A percentile compares a stretch with the other conserved stretches of the same genome.
Conservation (phyloP, 139 green algal genomes). For the Haematococcus lacustris region DNA sequence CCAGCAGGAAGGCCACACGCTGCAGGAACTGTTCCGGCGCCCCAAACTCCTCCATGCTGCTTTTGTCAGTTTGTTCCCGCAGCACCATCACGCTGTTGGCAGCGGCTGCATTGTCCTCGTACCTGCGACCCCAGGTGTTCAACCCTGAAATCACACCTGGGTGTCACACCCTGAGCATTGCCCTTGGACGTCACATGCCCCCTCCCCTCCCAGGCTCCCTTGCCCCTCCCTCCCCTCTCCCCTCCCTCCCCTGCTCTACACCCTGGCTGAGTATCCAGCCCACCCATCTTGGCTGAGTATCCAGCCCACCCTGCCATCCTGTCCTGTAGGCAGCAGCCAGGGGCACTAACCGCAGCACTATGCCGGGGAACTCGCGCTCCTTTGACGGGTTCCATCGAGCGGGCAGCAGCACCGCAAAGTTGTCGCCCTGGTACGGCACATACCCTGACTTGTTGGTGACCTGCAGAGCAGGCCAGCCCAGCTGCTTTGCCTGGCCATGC, state of each 20-base stretch:
- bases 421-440: slow-evolving; percentile 86
- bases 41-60: slow-evolving; percentile 76
- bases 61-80: slow-evolving; percentile 61
- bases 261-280: too few species aligned
- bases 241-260: slow-evolving; percentile 25
- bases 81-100: slow-evolving; percentile 86
- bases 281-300: too few species aligned
- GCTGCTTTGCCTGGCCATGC: too few species aligned
- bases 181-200: background rate
- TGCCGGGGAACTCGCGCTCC: slow-evolving; percentile 77
- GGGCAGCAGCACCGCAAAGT: slow-evolving; percentile 86
- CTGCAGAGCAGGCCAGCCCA: too few species aligned
- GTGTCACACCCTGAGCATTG: background rate
- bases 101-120: slow-evolving; percentile 93
- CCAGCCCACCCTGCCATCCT: too few species aligned
- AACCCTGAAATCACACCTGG: background rate
- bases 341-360: slow-evolving; percentile 51
- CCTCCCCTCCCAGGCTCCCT: too few species aligned
- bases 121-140: slow-evolving; percentile 36
- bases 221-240: background rate
- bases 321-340: too few species aligned
- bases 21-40: slow-evolving; percentile 83
- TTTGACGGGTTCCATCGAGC: slow-evolving; percentile 93
- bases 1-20: slow-evolving; percentile 70
- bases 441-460: slow-evolving; percentile 88